Conservation (phyloP, 495 filamentous ascomycete genomes). For the Xylaria flabelliformis region DNA sequence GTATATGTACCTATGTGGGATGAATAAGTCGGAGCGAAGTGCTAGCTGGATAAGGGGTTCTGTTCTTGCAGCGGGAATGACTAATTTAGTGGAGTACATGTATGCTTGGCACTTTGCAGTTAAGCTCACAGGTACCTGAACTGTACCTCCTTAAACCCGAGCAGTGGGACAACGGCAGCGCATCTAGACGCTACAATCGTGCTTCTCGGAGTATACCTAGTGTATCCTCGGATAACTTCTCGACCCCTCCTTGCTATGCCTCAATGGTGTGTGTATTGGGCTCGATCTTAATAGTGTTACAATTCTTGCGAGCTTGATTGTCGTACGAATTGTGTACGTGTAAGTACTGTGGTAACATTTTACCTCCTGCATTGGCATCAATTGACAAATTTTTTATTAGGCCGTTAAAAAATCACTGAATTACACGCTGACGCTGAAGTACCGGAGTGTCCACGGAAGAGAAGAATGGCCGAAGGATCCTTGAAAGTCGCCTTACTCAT, state of each 20-base stretch:
- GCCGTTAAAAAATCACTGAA: background rate
- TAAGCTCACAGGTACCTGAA: background rate
- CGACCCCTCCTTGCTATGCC: background rate
- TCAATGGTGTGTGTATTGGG: background rate
- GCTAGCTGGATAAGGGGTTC: no score
- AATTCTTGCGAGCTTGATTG: background rate
- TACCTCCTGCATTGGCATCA: background rate
- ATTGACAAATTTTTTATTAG: background rate
- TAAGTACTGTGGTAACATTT: background rate
- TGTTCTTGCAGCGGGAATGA: background rate
- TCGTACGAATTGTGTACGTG: background rate
- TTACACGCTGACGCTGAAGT: background rate
- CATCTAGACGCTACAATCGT: background rate
- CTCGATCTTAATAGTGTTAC: background rate
- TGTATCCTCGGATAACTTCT: background rate
- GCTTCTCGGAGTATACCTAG: background rate
- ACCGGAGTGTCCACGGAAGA: background rate
- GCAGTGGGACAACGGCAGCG: background rate
- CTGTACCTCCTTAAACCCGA: background rate
- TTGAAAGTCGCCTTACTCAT: constrained; percentile 79
- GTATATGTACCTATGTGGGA: background rate
- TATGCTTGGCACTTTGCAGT: background rate
- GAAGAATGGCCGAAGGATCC: constrained; percentile 25
- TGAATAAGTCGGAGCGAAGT: background rate
- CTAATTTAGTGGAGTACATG: background rate